Evolutionary conservation across 495 filamentous ascomycete genomes (phyloP), one percentile per base, ranked within the genome.

Genomic region (Penicillium dipodomyicola): DNA sequence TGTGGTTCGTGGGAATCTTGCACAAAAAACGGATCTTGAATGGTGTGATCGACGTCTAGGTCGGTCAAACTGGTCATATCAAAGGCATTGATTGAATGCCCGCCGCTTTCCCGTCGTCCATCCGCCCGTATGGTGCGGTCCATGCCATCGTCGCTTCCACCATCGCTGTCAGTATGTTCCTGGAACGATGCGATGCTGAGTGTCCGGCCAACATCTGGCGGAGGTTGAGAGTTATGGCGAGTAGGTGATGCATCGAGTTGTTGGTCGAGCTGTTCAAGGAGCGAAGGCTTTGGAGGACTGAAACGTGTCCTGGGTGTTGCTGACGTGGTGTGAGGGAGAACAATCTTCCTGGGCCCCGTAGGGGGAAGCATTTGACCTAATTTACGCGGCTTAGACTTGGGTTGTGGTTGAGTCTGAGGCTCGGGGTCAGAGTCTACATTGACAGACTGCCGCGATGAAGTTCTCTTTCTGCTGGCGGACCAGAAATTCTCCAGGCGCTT

Each of bases 221-320:
- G 67, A 7, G 68, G 62, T 15, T 70, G 71, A 44, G 69, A 67
- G 20, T 60, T 59, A 20, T 69, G 68, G 9, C 75, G 70, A 22
- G 72, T 77, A 32, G 76, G 76, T 11, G 76, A 77, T 32, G 68
- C 58, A 45, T 77, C 74, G 11, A 74, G 59, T 46, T 71, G 67
- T 37, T 77, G 58, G 43, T 77, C 74, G 19, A 75, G 59, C 47
- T 73, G 68, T 19, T 77, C 74, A 15, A 77, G 64, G 10, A 77
- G 69, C 29, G 74, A 73, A 17, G 72, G 74, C 52, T 77, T 77
- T 8, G 74, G 74, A 30, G 71, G 75, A 46, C 75, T 79, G 51
- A 79, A 79, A 40, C 76, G 67, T 19, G 71, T 77, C 43, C 72
- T 68, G 27, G 74, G 73, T 1, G 75, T 77, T 27, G 65, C 64